Conservation (phyloP, 2,329 filamentous ascomycete genomes). For the Diaporthe batatas region DNA sequence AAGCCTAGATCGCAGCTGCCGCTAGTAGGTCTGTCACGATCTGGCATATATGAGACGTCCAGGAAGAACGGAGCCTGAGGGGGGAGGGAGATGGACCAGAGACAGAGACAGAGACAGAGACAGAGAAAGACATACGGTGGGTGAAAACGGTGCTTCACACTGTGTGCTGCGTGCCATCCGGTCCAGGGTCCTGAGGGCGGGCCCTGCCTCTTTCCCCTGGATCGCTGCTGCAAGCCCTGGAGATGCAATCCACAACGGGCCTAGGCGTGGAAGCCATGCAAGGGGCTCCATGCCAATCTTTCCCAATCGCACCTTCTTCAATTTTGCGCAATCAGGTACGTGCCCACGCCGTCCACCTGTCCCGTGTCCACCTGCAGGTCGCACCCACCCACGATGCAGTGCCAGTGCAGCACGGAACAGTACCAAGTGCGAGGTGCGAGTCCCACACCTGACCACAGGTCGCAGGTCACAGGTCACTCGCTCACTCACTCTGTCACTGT, state of each 20-base stretch:
- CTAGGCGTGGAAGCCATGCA: conserved; percentile 31
- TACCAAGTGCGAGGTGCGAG: conserved; percentile 7
- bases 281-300: conserved; percentile 32
- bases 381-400: conserved; percentile 3
- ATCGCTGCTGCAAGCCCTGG: conserved; percentile 33
- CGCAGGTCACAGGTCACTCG: too few species aligned
- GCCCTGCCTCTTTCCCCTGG: conserved; percentile 28
- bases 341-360: conserved; percentile 17
- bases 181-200: conserved; percentile 18
- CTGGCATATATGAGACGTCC: neutral
- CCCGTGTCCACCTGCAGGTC: neutral
- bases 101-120: too few species aligned
- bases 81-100: neutral
- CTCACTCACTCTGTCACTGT: neutral
- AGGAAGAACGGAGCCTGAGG: too few species aligned
- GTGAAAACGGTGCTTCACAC: neutral
- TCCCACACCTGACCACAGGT: neutral
- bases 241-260: conserved; percentile 17
- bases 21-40: neutral
- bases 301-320: conserved; percentile 17
- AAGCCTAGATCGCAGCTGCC: neutral
- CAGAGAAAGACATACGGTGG: neutral
- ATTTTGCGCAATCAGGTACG: conserved; percentile 30
- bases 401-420: conserved; percentile 3
- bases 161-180: neutral